Evolutionary conservation across 2,329 filamentous ascomycete species (phyloP).

Genomic region (Calonectria hawksworthii): DNA sequence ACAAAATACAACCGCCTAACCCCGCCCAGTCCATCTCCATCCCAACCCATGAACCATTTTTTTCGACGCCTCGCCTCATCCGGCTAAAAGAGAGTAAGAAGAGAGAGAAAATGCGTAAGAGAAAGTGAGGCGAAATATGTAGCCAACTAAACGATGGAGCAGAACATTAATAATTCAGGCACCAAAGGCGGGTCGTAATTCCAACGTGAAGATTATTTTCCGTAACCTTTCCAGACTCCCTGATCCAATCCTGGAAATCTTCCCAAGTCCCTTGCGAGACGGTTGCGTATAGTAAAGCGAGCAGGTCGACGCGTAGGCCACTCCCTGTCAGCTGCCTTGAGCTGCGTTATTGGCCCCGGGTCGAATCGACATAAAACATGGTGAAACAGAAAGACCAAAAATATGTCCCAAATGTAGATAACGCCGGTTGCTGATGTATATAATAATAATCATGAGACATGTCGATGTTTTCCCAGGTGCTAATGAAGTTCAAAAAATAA

Average conservation of each 20-base stretch:
- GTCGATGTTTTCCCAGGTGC: slow-evolving; percentile 45
- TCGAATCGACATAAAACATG: slow-evolving; percentile 35
- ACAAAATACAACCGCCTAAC: slow-evolving; percentile 20
- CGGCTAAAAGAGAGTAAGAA: slow-evolving; percentile 13
- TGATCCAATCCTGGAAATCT: slow-evolving; percentile 13
- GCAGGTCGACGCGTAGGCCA: slow-evolving; percentile 25
- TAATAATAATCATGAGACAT: slow-evolving; percentile 48
- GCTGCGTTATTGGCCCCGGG: slow-evolving; percentile 27
- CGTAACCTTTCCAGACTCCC: slow-evolving; percentile 29
- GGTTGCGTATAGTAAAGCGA: slow-evolving; percentile 17
- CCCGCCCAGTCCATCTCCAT: slow-evolving; percentile 17
- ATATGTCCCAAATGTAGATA: slow-evolving; percentile 41
- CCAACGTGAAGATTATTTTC: slow-evolving; percentile 27
- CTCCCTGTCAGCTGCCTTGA: slow-evolving; percentile 28
- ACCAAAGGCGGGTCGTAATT: slow-evolving; percentile 28
- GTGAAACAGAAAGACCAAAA: slow-evolving; percentile 37
- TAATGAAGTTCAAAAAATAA: slow-evolving; percentile 43
- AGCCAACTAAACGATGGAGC: slow-evolving; percentile 10
- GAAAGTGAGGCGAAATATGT: slow-evolving; percentile 12
- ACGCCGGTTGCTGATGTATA: slow-evolving; percentile 49
- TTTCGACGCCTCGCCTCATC: slow-evolving; percentile 24
- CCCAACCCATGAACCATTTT: slow-evolving; percentile 22
- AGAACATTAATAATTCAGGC: slow-evolving; percentile 1
- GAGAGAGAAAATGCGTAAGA: slow-evolving; percentile 9
- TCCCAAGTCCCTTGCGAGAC: slow-evolving; percentile 25